These are phyloP conservation scores for Aaosphaeria arxii DNA, from an alignment of 2,329 filamentous ascomycete species.

Conservation along the genomic window DNA sequence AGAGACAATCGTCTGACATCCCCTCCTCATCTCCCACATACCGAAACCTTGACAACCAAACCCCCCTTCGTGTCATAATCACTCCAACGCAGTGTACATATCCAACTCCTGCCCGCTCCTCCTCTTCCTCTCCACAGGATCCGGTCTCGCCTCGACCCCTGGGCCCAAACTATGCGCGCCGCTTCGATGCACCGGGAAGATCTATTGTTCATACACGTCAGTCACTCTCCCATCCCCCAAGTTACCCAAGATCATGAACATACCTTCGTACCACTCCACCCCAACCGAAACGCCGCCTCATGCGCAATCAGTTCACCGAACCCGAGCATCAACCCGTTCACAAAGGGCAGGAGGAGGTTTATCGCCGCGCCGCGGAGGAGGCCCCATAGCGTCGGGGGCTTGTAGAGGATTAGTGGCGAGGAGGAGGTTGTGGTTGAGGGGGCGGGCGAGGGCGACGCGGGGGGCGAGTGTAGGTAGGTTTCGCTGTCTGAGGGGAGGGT, in stretches of 20 bases:
- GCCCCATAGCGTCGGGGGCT: constrained; percentile 82
- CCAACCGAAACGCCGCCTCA: constrained; percentile 87
- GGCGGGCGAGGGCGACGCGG: constrained; percentile 53
- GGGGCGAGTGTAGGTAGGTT: constrained; percentile 66
- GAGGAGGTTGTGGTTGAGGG: constrained; percentile 43
- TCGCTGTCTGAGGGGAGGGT: constrained; percentile 82
- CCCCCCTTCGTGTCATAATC: not conserved
- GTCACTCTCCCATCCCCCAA: not conserved
- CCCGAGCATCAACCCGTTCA: constrained; percentile 97
- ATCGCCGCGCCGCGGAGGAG: constrained; percentile 86
- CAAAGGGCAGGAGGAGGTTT: constrained; percentile 90
- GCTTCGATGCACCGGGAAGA: constrained; percentile 58
- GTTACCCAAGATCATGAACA: constrained; percentile 20
- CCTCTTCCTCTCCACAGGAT: constrained; percentile 56
- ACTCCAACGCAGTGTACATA: constrained; percentile 69
- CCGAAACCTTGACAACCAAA: too few species aligned
- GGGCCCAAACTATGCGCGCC: constrained; percentile 70
- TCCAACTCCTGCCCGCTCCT: constrained; percentile 55
- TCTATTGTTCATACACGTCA: constrained; percentile 22
- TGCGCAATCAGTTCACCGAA: constrained; percentile 97
- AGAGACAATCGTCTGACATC: too few species aligned
- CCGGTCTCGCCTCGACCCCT: constrained; percentile 75
- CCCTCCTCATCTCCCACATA: too few species aligned
- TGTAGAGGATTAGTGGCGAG: constrained; percentile 78
- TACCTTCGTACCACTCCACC: constrained; percentile 94